Conservation (phyloP, 192 early-diverging fungal species). For the Entomortierella lignicola region DNA sequence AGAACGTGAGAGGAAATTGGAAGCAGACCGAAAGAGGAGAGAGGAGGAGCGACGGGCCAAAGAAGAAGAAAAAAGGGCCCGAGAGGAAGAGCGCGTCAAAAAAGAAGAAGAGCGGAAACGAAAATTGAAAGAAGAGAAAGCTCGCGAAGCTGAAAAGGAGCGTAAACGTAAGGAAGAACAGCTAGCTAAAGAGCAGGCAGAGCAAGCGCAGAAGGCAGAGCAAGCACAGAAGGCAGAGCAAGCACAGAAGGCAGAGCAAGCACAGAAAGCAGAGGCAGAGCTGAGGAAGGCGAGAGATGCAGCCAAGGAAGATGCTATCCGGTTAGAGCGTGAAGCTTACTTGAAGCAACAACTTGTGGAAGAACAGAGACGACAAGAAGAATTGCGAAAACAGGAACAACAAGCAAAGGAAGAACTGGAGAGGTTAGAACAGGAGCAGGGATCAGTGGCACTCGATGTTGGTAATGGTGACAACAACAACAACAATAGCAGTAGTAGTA, state of each 20-base stretch:
- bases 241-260: slow-evolving; percentile 17
- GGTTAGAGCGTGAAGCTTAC: slow-evolving; percentile 31
- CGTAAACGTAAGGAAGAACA: slow-evolving; percentile 58
- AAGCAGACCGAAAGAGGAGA: slow-evolving; percentile 71
- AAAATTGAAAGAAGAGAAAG: slow-evolving; percentile 64
- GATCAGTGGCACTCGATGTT: neutral
- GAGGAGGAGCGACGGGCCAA: slow-evolving; percentile 71
- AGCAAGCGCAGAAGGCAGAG: slow-evolving; percentile 6
- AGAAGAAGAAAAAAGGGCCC: slow-evolving; percentile 63
- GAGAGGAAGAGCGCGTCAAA: slow-evolving; percentile 61
- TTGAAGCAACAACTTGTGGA: slow-evolving; percentile 39
- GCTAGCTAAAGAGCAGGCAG: slow-evolving; percentile 44
- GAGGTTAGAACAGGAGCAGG: slow-evolving; percentile 16
- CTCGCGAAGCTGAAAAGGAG: slow-evolving; percentile 62
- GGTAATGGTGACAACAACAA: neutral
- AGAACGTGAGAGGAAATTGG: slow-evolving; percentile 61
- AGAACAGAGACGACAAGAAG: slow-evolving; percentile 40
- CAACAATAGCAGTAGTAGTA: neutral
- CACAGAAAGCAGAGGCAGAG: slow-evolving; percentile 15
- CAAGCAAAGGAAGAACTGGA: slow-evolving; percentile 35
- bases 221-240: neutral
- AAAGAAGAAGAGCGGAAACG: slow-evolving; percentile 64
- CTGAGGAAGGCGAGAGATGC: slow-evolving; percentile 4
- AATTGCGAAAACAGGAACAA: slow-evolving; percentile 39
- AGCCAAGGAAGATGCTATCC: slow-evolving; percentile 19